phyloP scores from a whole-genome alignment of 768 basidiomycete species.

The Lactarius hatsudake region DNA sequence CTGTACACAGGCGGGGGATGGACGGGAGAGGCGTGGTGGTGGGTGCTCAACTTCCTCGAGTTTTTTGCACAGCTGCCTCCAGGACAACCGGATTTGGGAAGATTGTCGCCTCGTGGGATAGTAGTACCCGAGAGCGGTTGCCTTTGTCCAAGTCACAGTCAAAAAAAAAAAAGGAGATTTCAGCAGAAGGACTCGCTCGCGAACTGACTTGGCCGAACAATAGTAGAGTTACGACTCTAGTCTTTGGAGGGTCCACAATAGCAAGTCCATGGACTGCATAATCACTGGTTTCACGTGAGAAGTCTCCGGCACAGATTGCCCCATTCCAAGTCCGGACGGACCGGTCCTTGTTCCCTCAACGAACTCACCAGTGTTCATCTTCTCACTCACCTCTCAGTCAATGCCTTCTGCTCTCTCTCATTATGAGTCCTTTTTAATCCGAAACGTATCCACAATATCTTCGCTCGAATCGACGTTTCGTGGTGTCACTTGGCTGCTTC shows the following conservation, averaged over 20 bases:
- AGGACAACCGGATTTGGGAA: constrained; percentile 9
- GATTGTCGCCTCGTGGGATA: constrained; percentile 11
- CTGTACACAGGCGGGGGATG: not conserved
- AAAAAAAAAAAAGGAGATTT: too few species aligned
- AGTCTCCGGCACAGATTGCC: not conserved
- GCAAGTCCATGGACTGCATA: not conserved
- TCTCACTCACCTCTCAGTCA: constrained; percentile 19
- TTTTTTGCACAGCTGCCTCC: not conserved
- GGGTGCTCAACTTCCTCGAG: constrained; percentile 3
- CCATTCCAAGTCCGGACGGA: constrained; percentile 3
- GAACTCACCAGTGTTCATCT: not conserved
- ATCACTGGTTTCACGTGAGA: constrained; percentile 6
- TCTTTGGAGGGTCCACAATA: not conserved
- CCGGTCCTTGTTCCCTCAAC: not conserved
- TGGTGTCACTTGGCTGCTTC: constrained; percentile 92
- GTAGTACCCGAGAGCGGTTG: not conserved
- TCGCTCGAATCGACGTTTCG: constrained; percentile 86
- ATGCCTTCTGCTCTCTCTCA: constrained; percentile 65
- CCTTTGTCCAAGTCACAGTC: not conserved
- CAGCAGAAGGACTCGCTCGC: not conserved
- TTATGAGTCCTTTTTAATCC: constrained; percentile 81
- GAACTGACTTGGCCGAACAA: not conserved
- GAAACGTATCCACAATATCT: constrained; percentile 82
- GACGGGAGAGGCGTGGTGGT: not conserved
- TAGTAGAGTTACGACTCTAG: too few species aligned